Conservation (phyloP, 1,284 basidiomycete species). For the Ganoderma resinaceum region DNA sequence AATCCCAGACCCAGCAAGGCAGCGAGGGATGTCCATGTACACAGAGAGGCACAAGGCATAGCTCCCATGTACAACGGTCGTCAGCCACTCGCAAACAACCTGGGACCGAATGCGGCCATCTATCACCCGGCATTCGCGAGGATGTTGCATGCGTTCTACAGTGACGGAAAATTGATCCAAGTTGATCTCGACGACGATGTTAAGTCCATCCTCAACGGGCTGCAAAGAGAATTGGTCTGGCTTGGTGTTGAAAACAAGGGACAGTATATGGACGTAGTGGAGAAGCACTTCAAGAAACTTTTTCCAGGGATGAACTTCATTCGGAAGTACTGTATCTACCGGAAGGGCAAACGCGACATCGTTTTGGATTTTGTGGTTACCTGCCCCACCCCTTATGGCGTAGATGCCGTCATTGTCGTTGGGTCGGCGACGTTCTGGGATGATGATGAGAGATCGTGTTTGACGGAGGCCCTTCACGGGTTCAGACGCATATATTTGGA, state of each 20-base stretch:
- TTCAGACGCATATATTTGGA: background rate
- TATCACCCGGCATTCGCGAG: background rate
- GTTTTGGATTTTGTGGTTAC: background rate
- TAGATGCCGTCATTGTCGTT: background rate
- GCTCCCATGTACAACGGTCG: background rate
- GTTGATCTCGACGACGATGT: background rate
- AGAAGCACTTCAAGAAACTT: background rate
- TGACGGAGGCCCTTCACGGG: background rate
- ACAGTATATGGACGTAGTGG: background rate
- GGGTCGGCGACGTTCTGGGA: background rate
- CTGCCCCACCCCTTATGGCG: background rate
- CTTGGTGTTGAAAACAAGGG: background rate
- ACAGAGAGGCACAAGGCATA: background rate
- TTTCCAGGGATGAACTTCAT: background rate
- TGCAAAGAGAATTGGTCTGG: background rate
- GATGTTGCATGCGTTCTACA: background rate
- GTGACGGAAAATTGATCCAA: background rate
- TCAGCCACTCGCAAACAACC: background rate
- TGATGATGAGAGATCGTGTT: background rate
- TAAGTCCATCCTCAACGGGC: background rate
- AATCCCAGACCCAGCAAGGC: background rate
- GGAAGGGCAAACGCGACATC: background rate
- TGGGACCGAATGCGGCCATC: background rate
- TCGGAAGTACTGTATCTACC: background rate
- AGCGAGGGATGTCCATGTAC: background rate